Conservation (phyloP, 345 rosid species). For the Pugionium dolabratum region DNA sequence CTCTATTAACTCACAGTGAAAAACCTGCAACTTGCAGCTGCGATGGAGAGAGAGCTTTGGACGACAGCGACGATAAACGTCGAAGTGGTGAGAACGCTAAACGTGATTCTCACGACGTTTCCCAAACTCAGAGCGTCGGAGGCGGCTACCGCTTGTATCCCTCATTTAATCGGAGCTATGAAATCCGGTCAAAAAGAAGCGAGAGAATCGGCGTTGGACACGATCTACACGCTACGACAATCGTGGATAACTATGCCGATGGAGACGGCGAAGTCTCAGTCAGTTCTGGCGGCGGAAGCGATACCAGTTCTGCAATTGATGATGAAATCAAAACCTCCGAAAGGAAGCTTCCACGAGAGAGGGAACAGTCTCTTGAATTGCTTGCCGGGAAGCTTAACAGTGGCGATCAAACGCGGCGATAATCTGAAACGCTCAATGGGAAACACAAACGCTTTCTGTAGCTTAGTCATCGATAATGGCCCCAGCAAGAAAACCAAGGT, state of each 20-base stretch:
- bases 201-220: slow-evolving; percentile 73
- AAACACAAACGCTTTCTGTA: slow-evolving; percentile 78
- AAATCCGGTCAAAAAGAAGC: slow-evolving; percentile 75
- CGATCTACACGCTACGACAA: slow-evolving; percentile 65
- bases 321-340: slow-evolving; percentile 69
- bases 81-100: slow-evolving; percentile 72
- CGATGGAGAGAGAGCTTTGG: slow-evolving; percentile 87
- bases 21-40: slow-evolving; percentile 49
- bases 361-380: slow-evolving; percentile 80
- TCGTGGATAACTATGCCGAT: slow-evolving; percentile 82
- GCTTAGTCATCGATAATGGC: slow-evolving; percentile 68
- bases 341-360: slow-evolving; percentile 62
- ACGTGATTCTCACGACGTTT: slow-evolving; percentile 76
- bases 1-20: slow-evolving; percentile 4
- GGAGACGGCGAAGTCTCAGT: slow-evolving; percentile 71
- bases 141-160: slow-evolving; percentile 77
- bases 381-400: slow-evolving; percentile 84
- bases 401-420: slow-evolving; percentile 74
- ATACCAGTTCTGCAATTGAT: slow-evolving; percentile 71
- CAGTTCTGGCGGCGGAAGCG: slow-evolving; percentile 77
- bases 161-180: slow-evolving; percentile 72
- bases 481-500: slow-evolving; percentile 87
- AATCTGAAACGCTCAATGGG: slow-evolving; percentile 65
- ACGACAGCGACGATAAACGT: slow-evolving; percentile 65
- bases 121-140: slow-evolving; percentile 82